phyloP scores from a whole-genome alignment of 169 alveolate genomes.

The Cryptosporidium viatorum region DNA sequence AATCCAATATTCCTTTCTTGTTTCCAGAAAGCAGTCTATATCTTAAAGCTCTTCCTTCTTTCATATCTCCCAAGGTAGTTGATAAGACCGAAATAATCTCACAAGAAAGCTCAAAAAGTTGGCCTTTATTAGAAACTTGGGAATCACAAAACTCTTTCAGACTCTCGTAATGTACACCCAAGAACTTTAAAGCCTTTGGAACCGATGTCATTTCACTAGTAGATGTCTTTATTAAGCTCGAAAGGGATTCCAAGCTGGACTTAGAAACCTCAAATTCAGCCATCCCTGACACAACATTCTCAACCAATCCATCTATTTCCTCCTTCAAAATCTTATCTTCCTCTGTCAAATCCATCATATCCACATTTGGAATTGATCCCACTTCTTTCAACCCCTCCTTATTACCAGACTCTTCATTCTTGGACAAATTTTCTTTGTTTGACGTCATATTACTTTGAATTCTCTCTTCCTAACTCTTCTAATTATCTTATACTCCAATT shows the following conservation, averaged over 20 bases:
- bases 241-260: slow-evolving; percentile 7
- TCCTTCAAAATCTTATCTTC: slow-evolving; percentile 45
- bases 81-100: slow-evolving; percentile 78
- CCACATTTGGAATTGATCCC: slow-evolving; percentile 16
- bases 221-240: slow-evolving; percentile 80
- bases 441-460: slow-evolving; percentile 11
- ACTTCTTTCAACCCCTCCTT: background rate
- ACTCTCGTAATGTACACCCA: slow-evolving; percentile 81
- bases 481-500: background rate
- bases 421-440: slow-evolving; percentile 41
- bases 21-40: slow-evolving; percentile 70
- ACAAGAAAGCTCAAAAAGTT: slow-evolving; percentile 37
- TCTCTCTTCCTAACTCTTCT: slow-evolving; percentile 5
- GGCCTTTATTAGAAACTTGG: slow-evolving; percentile 52
- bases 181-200: slow-evolving; percentile 86
- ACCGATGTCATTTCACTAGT: slow-evolving; percentile 88
- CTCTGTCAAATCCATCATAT: slow-evolving; percentile 68
- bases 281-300: background rate
- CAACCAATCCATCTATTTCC: slow-evolving; percentile 51
- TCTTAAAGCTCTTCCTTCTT: slow-evolving; percentile 76
- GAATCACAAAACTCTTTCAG: slow-evolving; percentile 79
- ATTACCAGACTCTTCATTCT: slow-evolving; percentile 6
- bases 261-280: slow-evolving; percentile 24
- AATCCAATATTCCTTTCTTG: slow-evolving; percentile 75
- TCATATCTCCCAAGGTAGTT: slow-evolving; percentile 76